These are phyloP conservation scores for Oropetium thomaeum DNA, from an alignment of 176 grass and related monocot species.

Conservation along the genomic window DNA sequence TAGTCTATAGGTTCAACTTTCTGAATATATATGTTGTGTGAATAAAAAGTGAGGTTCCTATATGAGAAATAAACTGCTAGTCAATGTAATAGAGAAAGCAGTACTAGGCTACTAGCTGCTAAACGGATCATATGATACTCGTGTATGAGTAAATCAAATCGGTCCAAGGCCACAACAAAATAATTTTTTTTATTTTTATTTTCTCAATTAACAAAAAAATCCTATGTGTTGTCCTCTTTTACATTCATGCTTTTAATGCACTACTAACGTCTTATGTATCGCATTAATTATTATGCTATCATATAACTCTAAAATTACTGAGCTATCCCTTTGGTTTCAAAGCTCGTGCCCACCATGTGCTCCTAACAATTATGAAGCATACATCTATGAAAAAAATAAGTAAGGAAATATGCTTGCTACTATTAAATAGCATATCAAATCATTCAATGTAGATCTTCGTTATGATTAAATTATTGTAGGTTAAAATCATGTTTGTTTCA, in stretches of 20 bases:
- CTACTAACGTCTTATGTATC: background rate
- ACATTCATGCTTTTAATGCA: background rate
- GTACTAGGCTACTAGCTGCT: too few relatives aligned
- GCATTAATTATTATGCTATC: background rate
- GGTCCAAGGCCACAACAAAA: background rate
- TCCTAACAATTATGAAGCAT: background rate
- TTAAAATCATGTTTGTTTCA: background rate
- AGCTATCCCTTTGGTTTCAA: background rate
- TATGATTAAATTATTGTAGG: background rate
- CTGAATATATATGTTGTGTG: too few relatives aligned
- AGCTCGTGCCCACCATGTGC: background rate
- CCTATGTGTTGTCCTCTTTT: background rate
- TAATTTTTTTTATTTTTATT: too few relatives aligned
- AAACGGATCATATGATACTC: background rate
- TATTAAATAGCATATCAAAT: background rate
- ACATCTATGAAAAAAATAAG: background rate
- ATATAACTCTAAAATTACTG: too few relatives aligned
- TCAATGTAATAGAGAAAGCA: background rate
- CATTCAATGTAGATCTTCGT: background rate
- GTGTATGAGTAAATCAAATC: background rate
- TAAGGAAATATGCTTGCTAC: background rate
- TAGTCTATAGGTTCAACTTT: too few relatives aligned
- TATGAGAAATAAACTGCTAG: too few relatives aligned
- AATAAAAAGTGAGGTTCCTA: too few relatives aligned
- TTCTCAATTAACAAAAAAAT: conserved; percentile 2